phyloP scores from a whole-genome alignment of 352 stramenopile genomes.

The Globisporangium heterothallicum region DNA sequence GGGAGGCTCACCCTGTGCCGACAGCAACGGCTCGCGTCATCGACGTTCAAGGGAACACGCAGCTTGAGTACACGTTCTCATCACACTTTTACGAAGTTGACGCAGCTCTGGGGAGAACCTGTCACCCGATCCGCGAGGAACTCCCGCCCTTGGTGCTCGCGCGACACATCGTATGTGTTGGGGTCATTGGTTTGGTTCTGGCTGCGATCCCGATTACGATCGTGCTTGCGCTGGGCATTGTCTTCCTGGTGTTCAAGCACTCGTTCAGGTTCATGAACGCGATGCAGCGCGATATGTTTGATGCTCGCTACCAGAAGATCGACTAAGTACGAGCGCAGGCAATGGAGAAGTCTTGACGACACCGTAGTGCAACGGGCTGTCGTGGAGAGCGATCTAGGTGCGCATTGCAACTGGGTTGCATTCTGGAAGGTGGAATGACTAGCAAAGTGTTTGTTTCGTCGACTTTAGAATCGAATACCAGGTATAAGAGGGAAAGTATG shows the following conservation, averaged over 20 bases:
- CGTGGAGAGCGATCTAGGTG: too few species aligned
- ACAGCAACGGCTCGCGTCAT: slow-evolving; percentile 20
- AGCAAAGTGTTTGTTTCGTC: too few species aligned
- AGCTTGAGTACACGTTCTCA: slow-evolving; percentile 19
- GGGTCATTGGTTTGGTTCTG: slow-evolving; percentile 9
- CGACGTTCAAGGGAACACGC: slow-evolving; percentile 15
- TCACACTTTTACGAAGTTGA: slow-evolving; percentile 22
- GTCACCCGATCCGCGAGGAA: slow-evolving; percentile 21
- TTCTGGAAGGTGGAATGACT: too few species aligned
- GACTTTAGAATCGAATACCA: too few species aligned
- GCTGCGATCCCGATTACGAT: slow-evolving; percentile 5
- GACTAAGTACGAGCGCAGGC: too few species aligned
- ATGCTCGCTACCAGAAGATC: slow-evolving; percentile 11
- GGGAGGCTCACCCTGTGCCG: slow-evolving; percentile 29
- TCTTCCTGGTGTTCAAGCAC: slow-evolving; percentile 6
- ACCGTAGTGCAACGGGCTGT: too few species aligned
- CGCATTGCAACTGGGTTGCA: too few species aligned
- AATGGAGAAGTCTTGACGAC: too few species aligned
- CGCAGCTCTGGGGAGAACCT: slow-evolving; percentile 8
- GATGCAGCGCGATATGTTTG: slow-evolving; percentile 15
- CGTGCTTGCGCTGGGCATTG: not conserved
- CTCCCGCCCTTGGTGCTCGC: slow-evolving; percentile 9
- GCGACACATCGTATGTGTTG: slow-evolving; percentile 10
- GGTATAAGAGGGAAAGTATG: too few species aligned
- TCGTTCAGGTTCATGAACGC: slow-evolving; percentile 18